These are phyloP conservation scores for Blastocystis sp. DNA, from an alignment of 352 stramenopile genomes.

Conservation along the genomic window DNA sequence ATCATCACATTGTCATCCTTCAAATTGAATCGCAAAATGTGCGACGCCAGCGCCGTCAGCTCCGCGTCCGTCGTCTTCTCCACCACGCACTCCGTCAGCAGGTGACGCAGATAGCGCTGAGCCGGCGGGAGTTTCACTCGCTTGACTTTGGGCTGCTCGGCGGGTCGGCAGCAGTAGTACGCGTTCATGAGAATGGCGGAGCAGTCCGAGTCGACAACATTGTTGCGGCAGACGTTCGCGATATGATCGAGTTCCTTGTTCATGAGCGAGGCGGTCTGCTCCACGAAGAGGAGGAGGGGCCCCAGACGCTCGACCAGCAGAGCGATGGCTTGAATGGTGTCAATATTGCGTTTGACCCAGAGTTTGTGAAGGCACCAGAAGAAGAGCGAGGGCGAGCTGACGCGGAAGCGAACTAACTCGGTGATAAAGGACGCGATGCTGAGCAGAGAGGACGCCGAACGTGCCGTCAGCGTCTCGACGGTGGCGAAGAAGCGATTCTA, in stretches of 20 bases:
- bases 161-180: slow-evolving; percentile 18
- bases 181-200: slow-evolving; percentile 32
- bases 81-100: not conserved
- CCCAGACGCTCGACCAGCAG: slow-evolving; percentile 4
- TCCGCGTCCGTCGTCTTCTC: not conserved
- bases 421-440: slow-evolving; percentile 1
- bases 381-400: not conserved
- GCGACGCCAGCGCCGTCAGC: not conserved
- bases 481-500: not conserved
- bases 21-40: not conserved
- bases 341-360: not conserved
- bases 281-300: slow-evolving; percentile 20
- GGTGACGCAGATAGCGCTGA: slow-evolving; percentile 23
- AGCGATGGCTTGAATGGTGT: slow-evolving; percentile 20
- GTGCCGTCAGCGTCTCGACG: not conserved
- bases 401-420: slow-evolving; percentile 15
- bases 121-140: not conserved
- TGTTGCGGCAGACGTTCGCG: not conserved
- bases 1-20: not conserved
- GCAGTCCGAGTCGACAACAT: not conserved
- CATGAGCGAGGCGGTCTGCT: not conserved
- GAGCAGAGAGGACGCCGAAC: not conserved
- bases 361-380: slow-evolving; percentile 2
- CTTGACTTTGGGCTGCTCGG: slow-evolving; percentile 21
- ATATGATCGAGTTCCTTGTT: slow-evolving; percentile 32